These are phyloP conservation scores for Infundibulicybe gibba DNA, from an alignment of 768 basidiomycete species.

Conservation along the genomic window DNA sequence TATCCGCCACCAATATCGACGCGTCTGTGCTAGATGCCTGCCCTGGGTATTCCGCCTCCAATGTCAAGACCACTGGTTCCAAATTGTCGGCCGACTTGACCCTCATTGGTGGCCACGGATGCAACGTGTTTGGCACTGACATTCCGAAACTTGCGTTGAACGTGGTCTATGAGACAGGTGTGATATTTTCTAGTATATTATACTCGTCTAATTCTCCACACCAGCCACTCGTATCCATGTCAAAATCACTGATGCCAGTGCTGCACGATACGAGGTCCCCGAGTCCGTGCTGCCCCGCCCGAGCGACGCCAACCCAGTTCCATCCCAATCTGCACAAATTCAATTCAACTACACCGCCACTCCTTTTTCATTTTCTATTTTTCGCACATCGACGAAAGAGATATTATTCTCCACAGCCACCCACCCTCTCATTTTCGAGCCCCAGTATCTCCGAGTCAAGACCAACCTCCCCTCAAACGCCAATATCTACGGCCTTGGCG, in stretches of 20 bases:
- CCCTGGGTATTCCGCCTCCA: slow-evolving; percentile 52
- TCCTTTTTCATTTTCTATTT: slow-evolving; percentile 61
- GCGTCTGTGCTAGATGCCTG: slow-evolving; percentile 49
- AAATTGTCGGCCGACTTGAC: slow-evolving; percentile 47
- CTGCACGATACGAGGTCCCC: slow-evolving; percentile 60
- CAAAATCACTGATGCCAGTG: slow-evolving; percentile 52
- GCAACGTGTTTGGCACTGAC: slow-evolving; percentile 60
- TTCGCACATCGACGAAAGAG: slow-evolving; percentile 43
- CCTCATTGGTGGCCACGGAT: slow-evolving; percentile 42
- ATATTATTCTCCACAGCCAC: slow-evolving; percentile 59
- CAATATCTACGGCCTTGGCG: slow-evolving; percentile 80
- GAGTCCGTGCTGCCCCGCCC: slow-evolving; percentile 59
- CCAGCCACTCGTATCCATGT: slow-evolving; percentile 57
- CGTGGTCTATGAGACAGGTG: slow-evolving; percentile 60
- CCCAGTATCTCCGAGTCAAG: slow-evolving; percentile 74
- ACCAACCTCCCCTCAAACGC: slow-evolving; percentile 54
- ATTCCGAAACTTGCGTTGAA: slow-evolving; percentile 40
- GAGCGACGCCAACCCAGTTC: slow-evolving; percentile 12
- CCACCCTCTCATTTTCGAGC: slow-evolving; percentile 68
- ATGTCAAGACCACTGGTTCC: slow-evolving; percentile 33
- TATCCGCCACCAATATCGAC: slow-evolving; percentile 17
- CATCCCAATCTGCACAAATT: slow-evolving; percentile 36
- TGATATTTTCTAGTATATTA: slow-evolving; percentile 1
- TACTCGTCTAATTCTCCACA: neutral
- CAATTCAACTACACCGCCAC: slow-evolving; percentile 55